Evolutionary conservation across 2,329 filamentous ascomycete species (phyloP).

Genomic region (Acarospora socialis): DNA sequence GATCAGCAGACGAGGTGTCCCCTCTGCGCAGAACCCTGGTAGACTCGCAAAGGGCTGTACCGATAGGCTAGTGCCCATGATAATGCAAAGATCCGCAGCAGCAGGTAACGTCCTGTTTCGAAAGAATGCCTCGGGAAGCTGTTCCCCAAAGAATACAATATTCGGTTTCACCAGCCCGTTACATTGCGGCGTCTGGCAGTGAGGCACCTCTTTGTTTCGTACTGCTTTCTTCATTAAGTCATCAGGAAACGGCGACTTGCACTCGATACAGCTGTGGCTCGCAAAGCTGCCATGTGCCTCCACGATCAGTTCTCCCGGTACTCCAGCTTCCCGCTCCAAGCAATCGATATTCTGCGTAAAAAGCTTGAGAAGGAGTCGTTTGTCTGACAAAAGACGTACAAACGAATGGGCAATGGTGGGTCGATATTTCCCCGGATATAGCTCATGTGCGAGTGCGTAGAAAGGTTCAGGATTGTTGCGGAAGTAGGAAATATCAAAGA

Average conservation of each 20-base stretch:
- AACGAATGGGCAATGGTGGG: slow-evolving; percentile 88
- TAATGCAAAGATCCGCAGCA: slow-evolving; percentile 61
- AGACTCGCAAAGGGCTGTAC: slow-evolving; percentile 84
- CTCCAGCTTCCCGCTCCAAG: slow-evolving; percentile 73
- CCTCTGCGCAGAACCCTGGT: slow-evolving; percentile 47
- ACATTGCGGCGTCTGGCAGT: slow-evolving; percentile 49
- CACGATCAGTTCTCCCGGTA: slow-evolving; percentile 66
- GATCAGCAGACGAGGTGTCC: slow-evolving; percentile 65
- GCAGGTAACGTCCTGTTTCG: slow-evolving; percentile 39
- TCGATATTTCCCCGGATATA: slow-evolving; percentile 78
- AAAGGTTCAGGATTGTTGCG: slow-evolving; percentile 72
- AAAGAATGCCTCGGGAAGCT: slow-evolving; percentile 53
- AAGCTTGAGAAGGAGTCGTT: slow-evolving; percentile 64
- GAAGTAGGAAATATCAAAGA: slow-evolving; percentile 84
- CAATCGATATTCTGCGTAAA: slow-evolving; percentile 99
- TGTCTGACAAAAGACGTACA: slow-evolving; percentile 65
- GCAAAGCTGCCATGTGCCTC: slow-evolving; percentile 96
- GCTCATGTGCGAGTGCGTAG: slow-evolving; percentile 79
- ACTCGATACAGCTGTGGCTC: slow-evolving; percentile 80
- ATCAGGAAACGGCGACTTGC: slow-evolving; percentile 56
- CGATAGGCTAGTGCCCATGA: slow-evolving; percentile 76
- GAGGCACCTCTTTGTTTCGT: slow-evolving; percentile 51
- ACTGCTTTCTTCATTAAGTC: slow-evolving; percentile 61
- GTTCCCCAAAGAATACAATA: slow-evolving; percentile 86
- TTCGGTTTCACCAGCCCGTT: slow-evolving; percentile 78